These are phyloP conservation scores for Chalaropsis thielavioides DNA, from an alignment of 2,329 filamentous ascomycete species.

Conservation along the genomic window DNA sequence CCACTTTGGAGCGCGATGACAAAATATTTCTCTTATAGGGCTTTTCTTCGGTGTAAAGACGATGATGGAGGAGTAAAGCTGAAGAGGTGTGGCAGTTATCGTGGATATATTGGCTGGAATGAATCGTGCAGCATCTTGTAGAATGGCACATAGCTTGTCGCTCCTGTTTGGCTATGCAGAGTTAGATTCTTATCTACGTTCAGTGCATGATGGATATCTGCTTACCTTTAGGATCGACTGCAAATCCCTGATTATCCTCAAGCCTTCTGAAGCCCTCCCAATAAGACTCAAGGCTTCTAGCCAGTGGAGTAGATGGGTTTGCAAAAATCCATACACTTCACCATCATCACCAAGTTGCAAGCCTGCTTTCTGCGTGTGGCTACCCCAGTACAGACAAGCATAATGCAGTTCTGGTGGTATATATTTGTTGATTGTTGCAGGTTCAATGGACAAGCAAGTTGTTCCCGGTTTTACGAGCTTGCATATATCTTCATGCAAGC, in stretches of 20 bases:
- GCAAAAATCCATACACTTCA: constrained; percentile 22
- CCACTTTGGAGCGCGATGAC: not conserved
- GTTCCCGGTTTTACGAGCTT: not conserved
- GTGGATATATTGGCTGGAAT: not conserved
- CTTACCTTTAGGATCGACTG: not conserved
- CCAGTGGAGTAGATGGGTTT: not conserved
- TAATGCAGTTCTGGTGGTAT: not conserved
- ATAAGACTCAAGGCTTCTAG: not conserved
- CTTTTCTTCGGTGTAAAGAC: constrained; percentile 2
- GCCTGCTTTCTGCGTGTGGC: not conserved
- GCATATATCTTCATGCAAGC: not conserved
- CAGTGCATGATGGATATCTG: not conserved
- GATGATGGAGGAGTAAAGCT: not conserved
- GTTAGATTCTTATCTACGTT: not conserved
- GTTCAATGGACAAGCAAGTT: not conserved
- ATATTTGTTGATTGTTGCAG: not conserved
- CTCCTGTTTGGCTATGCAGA: not conserved
- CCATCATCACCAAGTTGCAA: constrained; percentile 22
- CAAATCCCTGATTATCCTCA: not conserved
- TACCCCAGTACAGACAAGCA: not conserved
- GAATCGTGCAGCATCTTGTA: not conserved
- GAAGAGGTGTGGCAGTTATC: not conserved
- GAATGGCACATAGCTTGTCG: not conserved
- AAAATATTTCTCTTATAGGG: not conserved
- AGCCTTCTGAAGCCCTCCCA: not conserved